Base-by-base conservation (phyloP, 176 grass and related monocot genomes). In the Guadua angustifolia region DNA sequence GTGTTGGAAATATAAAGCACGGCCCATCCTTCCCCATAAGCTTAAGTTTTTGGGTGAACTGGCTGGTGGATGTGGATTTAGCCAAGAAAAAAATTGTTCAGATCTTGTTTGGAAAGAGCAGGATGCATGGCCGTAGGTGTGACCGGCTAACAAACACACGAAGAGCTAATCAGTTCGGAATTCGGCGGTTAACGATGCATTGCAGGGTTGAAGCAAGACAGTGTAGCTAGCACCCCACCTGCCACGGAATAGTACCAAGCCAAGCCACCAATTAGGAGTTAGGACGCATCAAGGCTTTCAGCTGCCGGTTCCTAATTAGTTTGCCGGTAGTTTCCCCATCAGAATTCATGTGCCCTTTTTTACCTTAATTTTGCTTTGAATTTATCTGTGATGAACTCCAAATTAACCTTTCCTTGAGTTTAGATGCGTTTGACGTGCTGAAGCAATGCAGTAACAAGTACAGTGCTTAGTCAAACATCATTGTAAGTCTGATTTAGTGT, bases 211-310 rank as follows among this genome's bases (percentile, higher is more conserved):
- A 16, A 32, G 58, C 24, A 61, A 26, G 22, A 2, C 84, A 52
- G 12, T 2, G 12, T 2, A 36, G 26, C 45, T 63, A 55, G 13
- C 55, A 53, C 22, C 57, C 22, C 35, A 64, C 19, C 6, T 83
- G 66, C 25, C 69, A 18, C 8, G 14, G 46, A 80, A 79, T 21
- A 18, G 50, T 29, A 68, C 11, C 12, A 44, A 81, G 45, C 40
- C 32, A 85, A 63, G 17, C 22, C 14, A 68, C 85, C 44, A 60
- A 59, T 59, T 46, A 26, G 21, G 40, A 29, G 66, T 60, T 80
- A 61, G 13, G 64, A 52, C 51, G 13, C 17, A 45, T 68, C n/a
- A 77, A 70, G 21, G 9, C 53, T 49, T 62, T 17, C 2, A 72
- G 51, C 29, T 69, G 29, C 61, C 21, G 14, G 12, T 80, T 50